Conservation (phyloP, 1,139 yeast species). For the Nadsonia starkeyi-henricii region DNA sequence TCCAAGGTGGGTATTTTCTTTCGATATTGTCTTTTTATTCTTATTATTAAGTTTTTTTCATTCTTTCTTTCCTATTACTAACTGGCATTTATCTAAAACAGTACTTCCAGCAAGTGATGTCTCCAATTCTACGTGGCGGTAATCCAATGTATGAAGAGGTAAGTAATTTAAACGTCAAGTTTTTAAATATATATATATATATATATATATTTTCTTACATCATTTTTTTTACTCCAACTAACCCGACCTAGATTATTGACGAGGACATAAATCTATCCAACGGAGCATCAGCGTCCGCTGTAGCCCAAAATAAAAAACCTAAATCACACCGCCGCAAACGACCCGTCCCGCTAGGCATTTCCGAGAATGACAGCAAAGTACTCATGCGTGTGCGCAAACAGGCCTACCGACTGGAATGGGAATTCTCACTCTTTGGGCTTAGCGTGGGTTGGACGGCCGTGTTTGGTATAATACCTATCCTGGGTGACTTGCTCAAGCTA, state of each 20-base stretch:
- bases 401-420: constrained; percentile 46
- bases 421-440: constrained; percentile 43
- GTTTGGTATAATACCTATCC: constrained; percentile 47
- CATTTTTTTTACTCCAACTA: not conserved
- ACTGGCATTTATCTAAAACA: too few species aligned
- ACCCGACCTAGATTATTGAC: not conserved
- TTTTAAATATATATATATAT: too few species aligned
- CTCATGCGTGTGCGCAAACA: constrained; percentile 38
- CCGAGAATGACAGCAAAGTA: constrained; percentile 35
- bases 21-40: too few species aligned
- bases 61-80: too few species aligned
- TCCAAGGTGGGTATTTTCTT: not conserved
- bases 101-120: not conserved
- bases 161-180: not conserved
- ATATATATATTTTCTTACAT: too few species aligned
- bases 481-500: constrained; percentile 39
- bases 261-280: not conserved
- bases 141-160: not conserved
- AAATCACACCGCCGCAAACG: constrained; percentile 11
- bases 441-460: constrained; percentile 57
- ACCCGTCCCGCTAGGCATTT: constrained; percentile 36
- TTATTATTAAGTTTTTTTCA: not conserved
- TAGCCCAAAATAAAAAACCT: too few species aligned
- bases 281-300: too few species aligned
- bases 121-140: not conserved